A percentile compares a stretch with the other conserved stretches of the same genome.
Evolutionary conservation across 305 asterid genomes (phyloP).

Genomic region (Euphrasia arctica): DNA sequence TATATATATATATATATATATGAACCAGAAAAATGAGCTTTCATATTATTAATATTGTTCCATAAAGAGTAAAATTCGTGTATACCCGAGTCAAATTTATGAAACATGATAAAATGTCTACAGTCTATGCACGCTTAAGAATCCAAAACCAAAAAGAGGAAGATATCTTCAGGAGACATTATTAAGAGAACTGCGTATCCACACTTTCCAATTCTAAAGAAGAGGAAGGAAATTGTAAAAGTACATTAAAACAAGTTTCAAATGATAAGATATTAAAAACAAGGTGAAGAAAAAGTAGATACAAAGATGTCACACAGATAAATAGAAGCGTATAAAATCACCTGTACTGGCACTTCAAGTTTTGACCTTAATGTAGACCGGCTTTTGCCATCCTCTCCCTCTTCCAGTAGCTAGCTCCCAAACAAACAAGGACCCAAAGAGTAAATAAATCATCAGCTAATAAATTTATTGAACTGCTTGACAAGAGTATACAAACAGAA

Average conservation of each 20-base stretch:
- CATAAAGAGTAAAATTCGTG: background rate
- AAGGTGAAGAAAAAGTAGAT: conserved; percentile 13
- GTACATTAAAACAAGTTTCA: conserved; percentile 14
- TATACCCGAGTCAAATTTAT: conserved; percentile 11
- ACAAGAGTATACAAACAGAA: conserved; percentile 19
- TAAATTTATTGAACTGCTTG: conserved; percentile 3
- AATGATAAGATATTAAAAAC: conserved; percentile 8
- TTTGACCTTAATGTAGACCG: conserved; percentile 77
- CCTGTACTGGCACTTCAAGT: conserved; percentile 99
- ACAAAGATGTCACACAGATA: conserved; percentile 19
- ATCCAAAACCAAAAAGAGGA: background rate
- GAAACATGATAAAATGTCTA: conserved; percentile 6
- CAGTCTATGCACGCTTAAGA: conserved; percentile 3
- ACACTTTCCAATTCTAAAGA: conserved; percentile 3
- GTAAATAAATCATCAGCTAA: conserved; percentile 24
- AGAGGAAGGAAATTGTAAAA: background rate
- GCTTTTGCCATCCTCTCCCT: conserved; percentile 90
- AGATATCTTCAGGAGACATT: background rate
- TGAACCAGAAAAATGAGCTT: background rate
- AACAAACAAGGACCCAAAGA: conserved; percentile 24
- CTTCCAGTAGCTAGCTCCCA: conserved; percentile 75
- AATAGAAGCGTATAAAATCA: conserved; percentile 30
- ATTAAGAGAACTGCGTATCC: background rate
- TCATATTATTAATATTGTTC: background rate
- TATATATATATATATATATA: conserved; percentile 1